Evolutionary conservation across 371 early-diverging fungal species (phyloP), one percentile per base, ranked within the genome.

Genomic region (Phascolomyces articulosus): DNA sequence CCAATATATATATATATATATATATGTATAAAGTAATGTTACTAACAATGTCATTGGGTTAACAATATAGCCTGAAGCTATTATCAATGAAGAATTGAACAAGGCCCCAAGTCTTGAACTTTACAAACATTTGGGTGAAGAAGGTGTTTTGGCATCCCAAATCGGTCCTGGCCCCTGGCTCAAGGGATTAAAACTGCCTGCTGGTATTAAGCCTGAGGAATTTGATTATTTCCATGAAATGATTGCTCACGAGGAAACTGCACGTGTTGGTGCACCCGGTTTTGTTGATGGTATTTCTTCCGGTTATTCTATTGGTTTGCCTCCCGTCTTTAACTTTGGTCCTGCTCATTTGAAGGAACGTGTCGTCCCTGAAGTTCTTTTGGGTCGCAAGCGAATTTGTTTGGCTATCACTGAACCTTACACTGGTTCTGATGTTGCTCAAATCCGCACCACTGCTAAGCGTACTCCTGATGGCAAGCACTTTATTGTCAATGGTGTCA

Each of bases 371-470:
- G 88, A 85, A 20, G 87, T 88, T 56, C 70, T 93, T 51, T 63
- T 72, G 11, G 95, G 95, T 23, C 71, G 79, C 40, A 91, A 92
- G 79, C 83, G 83, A 63, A 93, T 93, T 64, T 92, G 92, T 69
- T 76, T 93, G 60, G 89, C 89, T 44, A 79, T 80, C 48, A 75
- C 87, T 13, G 88, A 89, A 67, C 88, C 88, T 23, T 80, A 75
- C 41, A 90, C 93, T 29, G 93, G 93, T 3, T 88, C 89, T 21
- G 95, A 95, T 64, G 94, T 95, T 4, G 93, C 95, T 27, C 84
- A 85, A 44, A 82, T 93, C 31, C 78, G 75, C 40, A 88, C 90
- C 26, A 81, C 79, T 18, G 95, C 94, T 11, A 87, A 83, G 23
- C 83, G 85, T 65, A 84, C 87, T 40, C 79, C 89, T 40, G 90